These are phyloP conservation scores for Chaetoceros muelleri DNA, from an alignment of 108 stramenopile genomes.

Conservation along the genomic window DNA sequence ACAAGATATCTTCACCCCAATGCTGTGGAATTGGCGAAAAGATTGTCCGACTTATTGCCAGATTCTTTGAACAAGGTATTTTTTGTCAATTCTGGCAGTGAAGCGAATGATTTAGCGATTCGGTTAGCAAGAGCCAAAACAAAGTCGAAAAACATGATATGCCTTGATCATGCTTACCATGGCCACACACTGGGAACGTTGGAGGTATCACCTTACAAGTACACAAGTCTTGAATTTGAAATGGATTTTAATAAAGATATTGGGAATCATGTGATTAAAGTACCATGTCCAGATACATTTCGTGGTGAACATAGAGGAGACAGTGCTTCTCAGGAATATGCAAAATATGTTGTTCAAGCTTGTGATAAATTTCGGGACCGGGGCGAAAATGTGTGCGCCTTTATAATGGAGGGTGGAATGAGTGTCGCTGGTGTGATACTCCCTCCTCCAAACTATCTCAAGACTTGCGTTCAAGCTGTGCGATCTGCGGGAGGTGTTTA, in stretches of 20 bases:
- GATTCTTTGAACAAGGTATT: slow-evolving; percentile 64
- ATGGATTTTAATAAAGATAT: not conserved
- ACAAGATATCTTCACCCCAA: slow-evolving; percentile 90
- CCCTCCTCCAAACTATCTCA: slow-evolving; percentile 72
- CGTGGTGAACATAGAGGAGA: slow-evolving; percentile 48
- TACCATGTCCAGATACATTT: slow-evolving; percentile 81
- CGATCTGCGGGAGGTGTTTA: slow-evolving; percentile 83
- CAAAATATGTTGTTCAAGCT: slow-evolving; percentile 49
- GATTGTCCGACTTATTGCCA: slow-evolving; percentile 43
- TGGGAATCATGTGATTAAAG: slow-evolving; percentile 55
- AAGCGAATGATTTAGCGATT: slow-evolving; percentile 96
- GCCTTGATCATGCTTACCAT: slow-evolving; percentile 87
- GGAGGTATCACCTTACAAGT: slow-evolving; percentile 92
- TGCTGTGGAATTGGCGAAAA: slow-evolving; percentile 44
- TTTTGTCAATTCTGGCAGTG: slow-evolving; percentile 91
- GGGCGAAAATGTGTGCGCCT: slow-evolving; percentile 59
- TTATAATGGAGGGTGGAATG: slow-evolving; percentile 88
- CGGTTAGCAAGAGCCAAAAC: slow-evolving; percentile 78
- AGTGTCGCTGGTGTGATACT: slow-evolving; percentile 84
- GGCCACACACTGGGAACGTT: slow-evolving; percentile 80
- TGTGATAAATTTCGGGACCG: slow-evolving; percentile 31
- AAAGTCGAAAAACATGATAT: slow-evolving; percentile 39
- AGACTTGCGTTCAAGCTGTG: slow-evolving; percentile 52
- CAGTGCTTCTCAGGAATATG: slow-evolving; percentile 45
- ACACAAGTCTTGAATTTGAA: slow-evolving; percentile 14